Evolutionary conservation across 1,284 basidiomycete genomes (phyloP).

Genomic region (Fistulinella cinereoalba): DNA sequence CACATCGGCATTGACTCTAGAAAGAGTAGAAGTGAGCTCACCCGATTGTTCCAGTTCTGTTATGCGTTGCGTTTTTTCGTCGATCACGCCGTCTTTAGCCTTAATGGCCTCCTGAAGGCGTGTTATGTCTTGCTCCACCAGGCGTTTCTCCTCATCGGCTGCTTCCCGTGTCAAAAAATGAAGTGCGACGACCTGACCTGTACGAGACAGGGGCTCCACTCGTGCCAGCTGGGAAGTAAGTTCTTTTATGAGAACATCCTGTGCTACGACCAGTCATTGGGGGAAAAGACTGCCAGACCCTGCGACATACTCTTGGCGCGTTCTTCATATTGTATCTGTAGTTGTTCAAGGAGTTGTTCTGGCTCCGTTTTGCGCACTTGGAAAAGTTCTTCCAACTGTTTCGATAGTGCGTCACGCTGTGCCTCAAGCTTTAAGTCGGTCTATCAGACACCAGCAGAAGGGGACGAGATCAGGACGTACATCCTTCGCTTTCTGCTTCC

Average conservation of each 20-base stretch:
- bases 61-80: slow-evolving; percentile 47
- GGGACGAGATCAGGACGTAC: slow-evolving; percentile 11
- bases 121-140: slow-evolving; percentile 47
- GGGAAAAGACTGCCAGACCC: neutral
- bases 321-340: slow-evolving; percentile 48
- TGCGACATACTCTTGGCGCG: slow-evolving; percentile 48
- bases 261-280: slow-evolving; percentile 40
- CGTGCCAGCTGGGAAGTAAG: slow-evolving; percentile 53
- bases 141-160: slow-evolving; percentile 63
- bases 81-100: slow-evolving; percentile 43
- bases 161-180: slow-evolving; percentile 70
- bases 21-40: slow-evolving; percentile 26
- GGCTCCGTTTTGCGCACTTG: slow-evolving; percentile 59
- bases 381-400: slow-evolving; percentile 56
- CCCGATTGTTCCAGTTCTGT: slow-evolving; percentile 45
- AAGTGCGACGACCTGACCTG: slow-evolving; percentile 49
- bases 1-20: slow-evolving; percentile 3
- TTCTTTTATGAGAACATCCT: slow-evolving; percentile 55
- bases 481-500: slow-evolving; percentile 31
- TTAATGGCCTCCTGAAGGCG: slow-evolving; percentile 44
- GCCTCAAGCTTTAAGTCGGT: slow-evolving; percentile 36
- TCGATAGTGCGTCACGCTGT: slow-evolving; percentile 48
- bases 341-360: slow-evolving; percentile 50
- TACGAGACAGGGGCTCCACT: slow-evolving; percentile 50
- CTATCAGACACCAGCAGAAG: neutral